Conservation (phyloP, 768 basidiomycete genomes). For the Boletus sensibilis region DNA sequence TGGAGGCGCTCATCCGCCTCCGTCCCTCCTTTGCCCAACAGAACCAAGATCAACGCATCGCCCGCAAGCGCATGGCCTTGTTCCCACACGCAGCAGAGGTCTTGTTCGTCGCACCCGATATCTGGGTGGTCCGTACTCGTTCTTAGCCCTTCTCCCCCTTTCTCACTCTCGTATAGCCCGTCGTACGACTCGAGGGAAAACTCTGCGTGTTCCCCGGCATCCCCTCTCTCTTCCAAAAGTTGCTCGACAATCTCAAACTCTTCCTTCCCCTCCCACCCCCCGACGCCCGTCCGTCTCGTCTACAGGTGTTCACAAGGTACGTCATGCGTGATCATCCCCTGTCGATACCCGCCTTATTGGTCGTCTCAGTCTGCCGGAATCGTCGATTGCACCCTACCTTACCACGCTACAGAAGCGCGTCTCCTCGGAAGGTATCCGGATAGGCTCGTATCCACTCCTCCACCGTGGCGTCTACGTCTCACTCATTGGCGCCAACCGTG, state of each 20-base stretch:
- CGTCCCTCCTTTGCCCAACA: conserved; percentile 59
- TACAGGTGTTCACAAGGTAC: conserved; percentile 83
- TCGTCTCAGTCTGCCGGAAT: conserved; percentile 61
- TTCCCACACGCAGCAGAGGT: conserved; percentile 81
- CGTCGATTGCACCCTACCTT: conserved; percentile 84
- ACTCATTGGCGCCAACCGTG: conserved; percentile 48
- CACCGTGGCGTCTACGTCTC: conserved; percentile 62
- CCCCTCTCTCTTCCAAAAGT: conserved; percentile 77
- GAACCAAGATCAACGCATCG: conserved; percentile 70
- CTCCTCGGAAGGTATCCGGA: conserved; percentile 70
- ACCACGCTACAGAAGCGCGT: conserved; percentile 74
- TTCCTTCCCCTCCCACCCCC: conserved; percentile 80
- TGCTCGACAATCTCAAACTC: conserved; percentile 69
- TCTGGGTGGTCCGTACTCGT: conserved; percentile 73
- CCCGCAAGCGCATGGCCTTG: conserved; percentile 85
- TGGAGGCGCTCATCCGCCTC: conserved; percentile 59
- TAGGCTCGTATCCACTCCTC: conserved; percentile 75
- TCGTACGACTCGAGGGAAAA: conserved; percentile 81
- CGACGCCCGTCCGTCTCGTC: conserved; percentile 68
- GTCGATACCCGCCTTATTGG: background rate
- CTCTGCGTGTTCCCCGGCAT: conserved; percentile 93
- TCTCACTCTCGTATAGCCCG: conserved; percentile 52
- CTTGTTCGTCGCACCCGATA: conserved; percentile 71
- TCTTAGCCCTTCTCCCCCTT: background rate
- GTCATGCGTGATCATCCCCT: conserved; percentile 19